A percentile compares a stretch with the other conserved stretches of the same genome.
phyloP scores from a whole-genome alignment of 75 land plant species.

The Selaginella moellendorffii region DNA sequence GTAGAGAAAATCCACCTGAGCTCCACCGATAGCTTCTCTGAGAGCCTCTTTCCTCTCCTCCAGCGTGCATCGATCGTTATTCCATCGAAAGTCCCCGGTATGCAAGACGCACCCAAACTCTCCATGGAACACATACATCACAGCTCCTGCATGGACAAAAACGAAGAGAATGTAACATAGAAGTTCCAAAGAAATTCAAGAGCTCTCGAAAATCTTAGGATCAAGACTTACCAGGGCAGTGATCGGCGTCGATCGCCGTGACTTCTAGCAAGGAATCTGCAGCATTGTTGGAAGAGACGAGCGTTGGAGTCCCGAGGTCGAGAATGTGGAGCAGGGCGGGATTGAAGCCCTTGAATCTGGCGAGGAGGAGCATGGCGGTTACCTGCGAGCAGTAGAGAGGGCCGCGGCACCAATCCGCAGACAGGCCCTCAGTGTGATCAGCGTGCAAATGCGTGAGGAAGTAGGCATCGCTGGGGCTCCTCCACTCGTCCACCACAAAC shows the following conservation, averaged over 20 bases:
- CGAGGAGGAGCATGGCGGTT: conserved; percentile 37
- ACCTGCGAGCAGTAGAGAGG: conserved; percentile 52
- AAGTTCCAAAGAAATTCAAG: not conserved
- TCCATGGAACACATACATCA: conserved; percentile 63
- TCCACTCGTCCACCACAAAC: conserved; percentile 47
- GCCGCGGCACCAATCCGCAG: conserved; percentile 32
- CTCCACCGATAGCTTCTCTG: conserved; percentile 24
- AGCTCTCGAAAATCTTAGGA: too few relatives aligned
- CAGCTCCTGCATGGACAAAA: conserved; percentile 29
- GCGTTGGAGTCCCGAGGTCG: conserved; percentile 22
- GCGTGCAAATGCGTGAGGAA: conserved; percentile 63
- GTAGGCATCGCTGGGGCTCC: conserved; percentile 35
- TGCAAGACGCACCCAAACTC: conserved; percentile 40
- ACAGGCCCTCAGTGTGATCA: conserved; percentile 47
- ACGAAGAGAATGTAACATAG: not conserved
- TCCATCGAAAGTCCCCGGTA: conserved; percentile 74
- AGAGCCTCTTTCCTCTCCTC: conserved; percentile 19
- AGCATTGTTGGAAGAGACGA: conserved; percentile 16
- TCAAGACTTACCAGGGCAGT: conserved; percentile 49
- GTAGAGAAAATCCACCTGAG: conserved; percentile 30
- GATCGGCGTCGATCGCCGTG: conserved; percentile 52
- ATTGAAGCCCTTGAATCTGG: conserved; percentile 36
- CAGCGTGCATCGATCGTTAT: conserved; percentile 11
- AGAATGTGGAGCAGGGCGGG: conserved; percentile 31
- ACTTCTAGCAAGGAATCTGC: conserved; percentile 23